These are phyloP conservation scores for Citrus sp. DNA, from an alignment of 345 rosid genomes.

Conservation along the genomic window DNA sequence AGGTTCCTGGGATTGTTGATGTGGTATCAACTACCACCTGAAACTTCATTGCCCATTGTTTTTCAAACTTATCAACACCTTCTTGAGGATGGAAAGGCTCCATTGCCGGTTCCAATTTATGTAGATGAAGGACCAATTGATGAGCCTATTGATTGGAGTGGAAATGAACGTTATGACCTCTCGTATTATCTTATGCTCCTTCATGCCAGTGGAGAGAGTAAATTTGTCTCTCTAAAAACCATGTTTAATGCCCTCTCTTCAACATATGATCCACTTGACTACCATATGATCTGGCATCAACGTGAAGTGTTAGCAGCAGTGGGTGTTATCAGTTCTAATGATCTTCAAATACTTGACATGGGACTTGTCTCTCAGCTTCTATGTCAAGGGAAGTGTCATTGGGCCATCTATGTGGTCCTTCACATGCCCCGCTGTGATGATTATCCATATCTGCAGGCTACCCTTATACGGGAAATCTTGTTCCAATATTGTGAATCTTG, in stretches of 20 bases:
- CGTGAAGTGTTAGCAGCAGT: constrained; percentile 74
- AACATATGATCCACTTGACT: constrained; percentile 91
- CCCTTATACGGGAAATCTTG: constrained; percentile 74
- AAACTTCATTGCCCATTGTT: constrained; percentile 56
- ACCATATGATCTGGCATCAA: constrained; percentile 99
- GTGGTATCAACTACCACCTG: constrained; percentile 85
- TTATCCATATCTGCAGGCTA: constrained; percentile 76
- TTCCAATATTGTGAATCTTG: constrained; percentile 89
- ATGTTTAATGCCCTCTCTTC: constrained; percentile 93
- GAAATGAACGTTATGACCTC: constrained; percentile 61
- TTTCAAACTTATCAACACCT: constrained; percentile 72
- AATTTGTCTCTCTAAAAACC: constrained; percentile 55
- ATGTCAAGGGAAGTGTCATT: constrained; percentile 75
- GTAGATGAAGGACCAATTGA: constrained; percentile 82
- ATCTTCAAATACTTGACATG: constrained; percentile 92
- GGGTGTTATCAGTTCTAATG: constrained; percentile 72
- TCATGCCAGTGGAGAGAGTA: constrained; percentile 63
- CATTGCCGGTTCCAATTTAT: constrained; percentile 76
- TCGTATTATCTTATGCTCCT: constrained; percentile 96
- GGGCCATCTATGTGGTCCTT: constrained; percentile 95
- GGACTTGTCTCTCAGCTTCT: constrained; percentile 85
- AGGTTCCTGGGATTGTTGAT: constrained; percentile 89
- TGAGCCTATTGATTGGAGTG: constrained; percentile 30
- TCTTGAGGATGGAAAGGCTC: constrained; percentile 69
- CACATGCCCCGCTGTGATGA: constrained; percentile 70